Conservation (phyloP, 768 basidiomycete genomes). For the Polyporus arcularius region DNA sequence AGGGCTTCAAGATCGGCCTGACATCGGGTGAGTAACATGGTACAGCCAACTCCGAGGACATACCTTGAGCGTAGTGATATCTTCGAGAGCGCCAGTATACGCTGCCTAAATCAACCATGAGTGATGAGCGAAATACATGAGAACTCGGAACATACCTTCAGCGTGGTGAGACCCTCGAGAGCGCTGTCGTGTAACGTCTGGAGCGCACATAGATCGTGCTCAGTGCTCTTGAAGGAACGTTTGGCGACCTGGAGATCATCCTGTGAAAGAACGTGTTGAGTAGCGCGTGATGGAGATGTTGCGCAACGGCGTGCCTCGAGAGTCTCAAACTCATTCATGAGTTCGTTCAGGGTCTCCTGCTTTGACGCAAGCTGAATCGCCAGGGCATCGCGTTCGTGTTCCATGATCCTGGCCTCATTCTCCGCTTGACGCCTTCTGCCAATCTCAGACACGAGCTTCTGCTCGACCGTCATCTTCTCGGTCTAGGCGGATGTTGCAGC, state of each 20-base stretch:
- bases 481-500: not conserved
- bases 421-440: not conserved
- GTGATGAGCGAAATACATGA: no score
- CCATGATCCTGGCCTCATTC: not conserved
- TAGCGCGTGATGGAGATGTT: not conserved
- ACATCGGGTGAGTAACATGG: not conserved
- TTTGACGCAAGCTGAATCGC: not conserved
- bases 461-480: not conserved
- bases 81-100: not conserved
- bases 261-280: not conserved
- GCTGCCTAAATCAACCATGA: not conserved
- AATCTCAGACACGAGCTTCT: not conserved
- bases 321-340: not conserved
- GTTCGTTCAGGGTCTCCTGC: not conserved
- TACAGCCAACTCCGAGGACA: not conserved
- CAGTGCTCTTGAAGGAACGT: not conserved
- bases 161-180: not conserved
- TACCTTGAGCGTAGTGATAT: not conserved
- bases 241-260: not conserved
- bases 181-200: not conserved
- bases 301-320: not conserved
- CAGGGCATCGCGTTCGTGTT: not conserved
- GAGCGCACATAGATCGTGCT: not conserved
- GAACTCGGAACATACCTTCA: not conserved
- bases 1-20: not conserved